Conservation (phyloP, 495 filamentous ascomycete species). For the Daldinia decipiens region DNA sequence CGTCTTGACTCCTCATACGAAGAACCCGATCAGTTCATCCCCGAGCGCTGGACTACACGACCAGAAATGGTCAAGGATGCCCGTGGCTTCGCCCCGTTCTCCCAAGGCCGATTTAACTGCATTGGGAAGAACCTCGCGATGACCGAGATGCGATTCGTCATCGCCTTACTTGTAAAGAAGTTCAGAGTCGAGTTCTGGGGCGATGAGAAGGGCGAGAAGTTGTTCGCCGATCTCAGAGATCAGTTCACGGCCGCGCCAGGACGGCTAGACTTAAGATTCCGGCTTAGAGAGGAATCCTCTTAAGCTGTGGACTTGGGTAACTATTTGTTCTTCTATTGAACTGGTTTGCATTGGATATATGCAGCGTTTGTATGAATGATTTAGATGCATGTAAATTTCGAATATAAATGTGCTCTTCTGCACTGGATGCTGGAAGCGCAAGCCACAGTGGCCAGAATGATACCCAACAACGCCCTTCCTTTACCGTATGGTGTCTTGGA, state of each 20-base stretch:
- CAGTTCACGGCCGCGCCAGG: constrained; percentile 52
- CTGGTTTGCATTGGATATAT: neutral
- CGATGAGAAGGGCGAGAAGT: constrained; percentile 52
- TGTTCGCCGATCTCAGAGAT: constrained; percentile 54
- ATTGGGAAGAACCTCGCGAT: constrained; percentile 64
- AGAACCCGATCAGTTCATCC: constrained; percentile 57
- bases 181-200: constrained; percentile 58
- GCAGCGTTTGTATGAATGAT: neutral
- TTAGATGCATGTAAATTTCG: neutral
- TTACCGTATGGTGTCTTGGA: neutral
- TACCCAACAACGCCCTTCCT: neutral
- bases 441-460: neutral
- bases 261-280: constrained; percentile 10
- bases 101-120: constrained; percentile 57
- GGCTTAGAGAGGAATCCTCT: constrained; percentile 7
- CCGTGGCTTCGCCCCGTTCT: constrained; percentile 63
- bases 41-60: constrained; percentile 62
- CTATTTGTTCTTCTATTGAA: neutral
- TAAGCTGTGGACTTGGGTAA: neutral
- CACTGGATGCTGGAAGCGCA: neutral
- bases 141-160: constrained; percentile 59
- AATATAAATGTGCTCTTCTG: neutral
- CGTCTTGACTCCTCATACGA: constrained; percentile 55
- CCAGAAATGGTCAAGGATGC: constrained; percentile 57
- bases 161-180: constrained; percentile 54